Evolutionary conservation across 192 early-diverging fungal species (phyloP).

Genomic region (Podila clonocystis): DNA sequence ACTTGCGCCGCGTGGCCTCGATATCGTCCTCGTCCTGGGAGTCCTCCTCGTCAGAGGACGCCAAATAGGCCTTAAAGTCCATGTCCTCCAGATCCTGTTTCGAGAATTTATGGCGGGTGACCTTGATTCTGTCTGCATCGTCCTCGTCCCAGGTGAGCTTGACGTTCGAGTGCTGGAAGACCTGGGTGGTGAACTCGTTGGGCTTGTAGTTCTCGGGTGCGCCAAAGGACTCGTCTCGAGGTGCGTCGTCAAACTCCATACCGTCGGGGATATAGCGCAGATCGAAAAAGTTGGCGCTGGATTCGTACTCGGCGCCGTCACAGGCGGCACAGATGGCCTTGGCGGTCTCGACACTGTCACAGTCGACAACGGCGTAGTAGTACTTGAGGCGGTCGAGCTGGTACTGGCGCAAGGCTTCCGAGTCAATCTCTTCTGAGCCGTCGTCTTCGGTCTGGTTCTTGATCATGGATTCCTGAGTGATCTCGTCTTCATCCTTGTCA

Average conservation of each 20-base stretch:
- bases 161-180: slow-evolving; percentile 92
- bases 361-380: slow-evolving; percentile 96
- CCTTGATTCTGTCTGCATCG: slow-evolving; percentile 81
- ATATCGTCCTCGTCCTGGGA: slow-evolving; percentile 70
- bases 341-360: slow-evolving; percentile 87
- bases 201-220: slow-evolving; percentile 77
- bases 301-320: slow-evolving; percentile 94
- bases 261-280: slow-evolving; percentile 93
- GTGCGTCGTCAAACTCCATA: slow-evolving; percentile 84
- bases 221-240: slow-evolving; percentile 65
- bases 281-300: slow-evolving; percentile 92
- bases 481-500: slow-evolving; percentile 49
- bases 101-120: slow-evolving; percentile 85
- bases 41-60: slow-evolving; percentile 74
- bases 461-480: slow-evolving; percentile 58
- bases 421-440: slow-evolving; percentile 84
- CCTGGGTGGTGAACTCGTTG: slow-evolving; percentile 78
- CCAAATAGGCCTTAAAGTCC: slow-evolving; percentile 92
- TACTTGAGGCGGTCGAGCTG: slow-evolving; percentile 91
- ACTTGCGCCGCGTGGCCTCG: slow-evolving; percentile 55
- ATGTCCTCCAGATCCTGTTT: slow-evolving; percentile 90
- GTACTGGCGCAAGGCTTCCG: slow-evolving; percentile 85
- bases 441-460: slow-evolving; percentile 60
- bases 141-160: slow-evolving; percentile 97
- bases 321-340: slow-evolving; percentile 80